Conservation (phyloP, 148 eudicot species). For the Suaeda aralocaspica region DNA sequence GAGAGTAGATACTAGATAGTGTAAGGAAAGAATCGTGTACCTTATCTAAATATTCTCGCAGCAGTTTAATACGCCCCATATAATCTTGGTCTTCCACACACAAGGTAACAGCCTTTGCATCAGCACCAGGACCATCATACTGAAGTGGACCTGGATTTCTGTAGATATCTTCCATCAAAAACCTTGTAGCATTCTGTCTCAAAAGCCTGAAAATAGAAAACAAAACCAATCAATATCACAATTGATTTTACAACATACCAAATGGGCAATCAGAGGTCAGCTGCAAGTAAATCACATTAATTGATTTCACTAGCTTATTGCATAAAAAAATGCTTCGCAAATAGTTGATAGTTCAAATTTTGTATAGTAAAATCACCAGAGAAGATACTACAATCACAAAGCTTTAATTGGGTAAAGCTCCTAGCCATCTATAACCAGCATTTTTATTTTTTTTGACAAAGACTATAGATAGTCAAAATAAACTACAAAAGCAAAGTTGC, state of each 20-base stretch:
- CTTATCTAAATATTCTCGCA: slow-evolving; percentile 79
- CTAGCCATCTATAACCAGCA: no score
- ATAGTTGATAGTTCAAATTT: no score
- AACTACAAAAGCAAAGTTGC: no score
- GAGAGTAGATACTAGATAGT: background rate
- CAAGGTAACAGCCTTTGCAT: slow-evolving; percentile 76
- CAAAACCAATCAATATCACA: slow-evolving; percentile 9
- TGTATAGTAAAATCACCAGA: no score
- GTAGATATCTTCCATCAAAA: slow-evolving; percentile 87
- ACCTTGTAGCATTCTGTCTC: slow-evolving; percentile 74
- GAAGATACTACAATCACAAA: no score
- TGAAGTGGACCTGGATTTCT: slow-evolving; percentile 99
- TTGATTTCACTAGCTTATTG: no score
- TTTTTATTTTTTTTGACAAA: no score
- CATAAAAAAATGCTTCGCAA: no score
- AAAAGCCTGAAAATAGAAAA: slow-evolving; percentile 49
- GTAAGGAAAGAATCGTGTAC: slow-evolving; percentile 25
- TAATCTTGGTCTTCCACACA: slow-evolving; percentile 98
- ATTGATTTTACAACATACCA: background rate
- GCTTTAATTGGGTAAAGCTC: no score
- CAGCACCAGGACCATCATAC: slow-evolving; percentile 96
- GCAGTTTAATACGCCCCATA: slow-evolving; percentile 92
- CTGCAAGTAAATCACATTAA: no score
- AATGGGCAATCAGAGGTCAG: background rate
- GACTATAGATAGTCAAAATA: no score